Base-by-base conservation (phyloP, 225 moss, liverwort and hornwort species). In the Ulota crispa region DNA sequence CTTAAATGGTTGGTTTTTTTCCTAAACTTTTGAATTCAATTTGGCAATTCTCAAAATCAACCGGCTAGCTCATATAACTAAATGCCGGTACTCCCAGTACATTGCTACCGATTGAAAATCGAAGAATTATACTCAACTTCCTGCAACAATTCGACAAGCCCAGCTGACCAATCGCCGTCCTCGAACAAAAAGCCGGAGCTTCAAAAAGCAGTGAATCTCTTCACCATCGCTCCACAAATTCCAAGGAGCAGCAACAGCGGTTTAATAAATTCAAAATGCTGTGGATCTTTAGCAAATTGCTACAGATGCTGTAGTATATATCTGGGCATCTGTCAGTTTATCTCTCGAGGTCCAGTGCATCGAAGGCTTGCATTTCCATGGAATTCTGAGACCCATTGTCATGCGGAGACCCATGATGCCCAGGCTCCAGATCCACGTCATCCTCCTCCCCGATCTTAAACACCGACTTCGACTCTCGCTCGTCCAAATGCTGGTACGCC, bases 311-410 rank as follows among this genome's bases (percentile, higher is more conserved):
- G 31, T 7, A 31, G 2, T 9, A n/a, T n/a, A n/a, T n/a, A 39
- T 39, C 39, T 39, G 30, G 10, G 11, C 57, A 11, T 7, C 31
- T 76, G 8, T 13, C 34, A 7, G 9, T 47, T 86, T 39, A 86
- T 68, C 84, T 14, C 78, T 73, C 86, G 20, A 89, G 86, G 64
- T 89, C 81, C 30, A 89, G 53, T 1, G 61, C 75, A 32, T 84
- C 79, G 6, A 89, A 76, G 36, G 79, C 19, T 37, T 89, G 79
- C 78, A 89, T 75, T 32, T 82, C 81, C 79, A 84, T 41, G 36
- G 86, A 86, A n/a, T 78, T 64, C 28, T 89, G 81, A n/a, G 85
- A 85, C 2, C 68, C 85, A 3, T 47, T 70, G n/a, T 53, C 47
- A 1, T 31, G 80, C 1, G 82, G 79, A 1, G 89, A 84, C 3